Evolutionary conservation across 306 rosid genomes (phyloP).

Genomic region (Castanea sativa): DNA sequence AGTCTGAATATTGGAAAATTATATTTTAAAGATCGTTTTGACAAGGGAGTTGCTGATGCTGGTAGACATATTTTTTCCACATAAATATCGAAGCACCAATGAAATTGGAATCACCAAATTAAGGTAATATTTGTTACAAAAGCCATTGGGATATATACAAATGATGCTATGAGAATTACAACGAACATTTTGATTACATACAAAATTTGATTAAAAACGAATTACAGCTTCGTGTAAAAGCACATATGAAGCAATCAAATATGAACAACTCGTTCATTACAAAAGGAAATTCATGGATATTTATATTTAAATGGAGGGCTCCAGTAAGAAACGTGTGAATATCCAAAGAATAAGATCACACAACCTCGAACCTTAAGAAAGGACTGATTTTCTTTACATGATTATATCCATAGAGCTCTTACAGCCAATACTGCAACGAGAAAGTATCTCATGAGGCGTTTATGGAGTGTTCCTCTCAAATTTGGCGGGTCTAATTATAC

Average conservation of each 20-base stretch:
- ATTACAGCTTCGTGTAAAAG: background rate
- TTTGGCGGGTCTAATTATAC: no score
- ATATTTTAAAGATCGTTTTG: background rate
- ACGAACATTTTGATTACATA: background rate
- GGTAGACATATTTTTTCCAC: background rate
- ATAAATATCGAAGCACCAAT: background rate
- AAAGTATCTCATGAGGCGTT: no score
- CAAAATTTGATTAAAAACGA: background rate
- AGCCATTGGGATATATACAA: background rate
- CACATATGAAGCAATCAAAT: no score
- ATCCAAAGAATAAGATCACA: background rate
- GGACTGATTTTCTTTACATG: background rate
- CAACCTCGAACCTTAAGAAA: background rate
- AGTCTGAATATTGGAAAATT: background rate
- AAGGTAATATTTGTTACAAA: background rate
- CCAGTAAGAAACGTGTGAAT: background rate
- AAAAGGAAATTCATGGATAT: no score
- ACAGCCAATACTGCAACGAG: background rate
- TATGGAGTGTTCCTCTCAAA: no score
- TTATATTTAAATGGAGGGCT: background rate
- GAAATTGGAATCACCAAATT: background rate
- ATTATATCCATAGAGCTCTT: background rate
- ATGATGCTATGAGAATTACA: background rate
- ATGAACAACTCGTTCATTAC: no score
- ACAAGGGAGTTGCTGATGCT: no score